These are phyloP conservation scores for Cucurbita maxima DNA, from an alignment of 306 rosid species.

Conservation along the genomic window DNA sequence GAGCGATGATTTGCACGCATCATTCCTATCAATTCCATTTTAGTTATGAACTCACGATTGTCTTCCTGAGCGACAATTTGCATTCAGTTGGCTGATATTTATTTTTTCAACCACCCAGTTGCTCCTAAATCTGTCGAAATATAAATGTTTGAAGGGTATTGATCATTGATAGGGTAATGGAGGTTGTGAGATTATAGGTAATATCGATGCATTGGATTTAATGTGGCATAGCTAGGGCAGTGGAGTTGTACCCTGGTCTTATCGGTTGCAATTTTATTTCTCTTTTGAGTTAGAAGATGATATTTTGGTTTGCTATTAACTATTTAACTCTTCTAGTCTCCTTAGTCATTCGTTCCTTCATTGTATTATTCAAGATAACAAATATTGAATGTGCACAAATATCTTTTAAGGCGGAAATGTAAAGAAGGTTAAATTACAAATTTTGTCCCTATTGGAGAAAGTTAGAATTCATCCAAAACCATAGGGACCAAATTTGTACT, in stretches of 20 bases:
- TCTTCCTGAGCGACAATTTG: not conserved
- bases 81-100: not conserved
- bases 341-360: not conserved
- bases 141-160: not conserved
- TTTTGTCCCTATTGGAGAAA: too few relatives aligned
- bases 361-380: not conserved
- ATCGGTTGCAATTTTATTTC: not conserved
- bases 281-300: not conserved
- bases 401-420: not conserved
- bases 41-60: not conserved
- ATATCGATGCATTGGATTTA: not conserved
- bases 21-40: not conserved
- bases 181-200: not conserved
- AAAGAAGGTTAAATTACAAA: not conserved
- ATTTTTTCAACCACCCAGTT: not conserved
- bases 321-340: not conserved
- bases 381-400: not conserved
- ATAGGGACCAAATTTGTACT: too few relatives aligned
- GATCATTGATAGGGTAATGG: not conserved
- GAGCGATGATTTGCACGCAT: constrained; percentile 6
- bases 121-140: not conserved
- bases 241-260: not conserved
- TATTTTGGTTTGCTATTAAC: not conserved
- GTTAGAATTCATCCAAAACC: too few relatives aligned
- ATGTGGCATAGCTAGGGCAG: not conserved